Evolutionary conservation across 768 basidiomycete species (phyloP), one percentile per base, ranked within the genome.

Genomic region (Lactarius akahatsu): DNA sequence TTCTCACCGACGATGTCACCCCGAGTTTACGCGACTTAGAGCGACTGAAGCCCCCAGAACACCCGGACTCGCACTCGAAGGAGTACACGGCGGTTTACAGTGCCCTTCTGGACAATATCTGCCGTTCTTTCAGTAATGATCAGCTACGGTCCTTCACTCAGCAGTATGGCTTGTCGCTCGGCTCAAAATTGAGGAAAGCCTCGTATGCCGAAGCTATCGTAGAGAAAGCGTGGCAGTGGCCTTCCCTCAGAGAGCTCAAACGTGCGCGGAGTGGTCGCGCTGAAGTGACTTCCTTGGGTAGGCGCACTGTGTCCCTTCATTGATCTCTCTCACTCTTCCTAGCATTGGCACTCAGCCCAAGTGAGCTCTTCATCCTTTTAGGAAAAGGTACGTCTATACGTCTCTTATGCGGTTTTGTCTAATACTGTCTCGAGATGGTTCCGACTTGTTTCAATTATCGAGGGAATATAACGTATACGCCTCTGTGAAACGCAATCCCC

Each of bases 161-260:
- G 62, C 71, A 83, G 50, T 86, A 86, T 70, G 78, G 78, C 23
- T 72, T 86, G 32, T 73, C 76, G 8, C 57, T 63, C 28, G 52
- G 65, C 40, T 61, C 69, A 3, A 66, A 67, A 10, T 62, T 68
- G 45, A 79, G 73, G 54, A 85, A 83, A 71, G 71, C 74, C 64
- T 71, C 78, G 43, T 77, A 75, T 70, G 83, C 82, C 47, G 78
- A 78, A 55, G 77, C 79, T 8, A 85, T 91, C 67, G 80, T 92
- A 32, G 86, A 90, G 73, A 76, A 81, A 65, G 77, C 80, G 63
- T 93, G 91, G 91, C 78, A 78, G 32, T 91, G 88, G 89, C 85
- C 86, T 7, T 83, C 86, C 32, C 72, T 89, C 62, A 75, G 78
- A 55, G 79, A 82, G 36, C 78, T 88, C 7, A 79, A 82, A 71